Percentiles rank a stretch among this genome's conserved stretches.
phyloP scores from a whole-genome alignment of 1,284 basidiomycete genomes.

The Cerioporus squamosus region DNA sequence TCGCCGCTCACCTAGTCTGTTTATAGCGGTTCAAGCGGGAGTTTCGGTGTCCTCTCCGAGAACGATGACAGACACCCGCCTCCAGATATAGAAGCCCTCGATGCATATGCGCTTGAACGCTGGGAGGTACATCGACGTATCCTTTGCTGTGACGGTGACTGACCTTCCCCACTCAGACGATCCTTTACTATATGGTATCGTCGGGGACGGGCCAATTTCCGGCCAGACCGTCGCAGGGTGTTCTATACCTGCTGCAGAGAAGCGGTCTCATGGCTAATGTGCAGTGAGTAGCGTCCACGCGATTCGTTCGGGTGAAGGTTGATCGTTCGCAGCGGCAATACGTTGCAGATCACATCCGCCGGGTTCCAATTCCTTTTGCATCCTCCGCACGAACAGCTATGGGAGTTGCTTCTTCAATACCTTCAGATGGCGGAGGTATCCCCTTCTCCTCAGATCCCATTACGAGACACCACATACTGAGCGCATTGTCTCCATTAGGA shows the following conservation, averaged over 20 bases:
- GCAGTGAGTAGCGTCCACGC: constrained; percentile 46
- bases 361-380: constrained; percentile 98
- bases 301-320: not conserved
- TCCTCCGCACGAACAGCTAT: constrained; percentile 97
- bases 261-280: constrained; percentile 85
- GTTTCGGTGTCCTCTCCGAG: constrained; percentile 88
- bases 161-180: constrained; percentile 61
- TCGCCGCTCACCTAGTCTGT: constrained; percentile 9
- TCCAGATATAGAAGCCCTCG: constrained; percentile 69
- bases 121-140: constrained; percentile 81
- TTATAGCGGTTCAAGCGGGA: constrained; percentile 82
- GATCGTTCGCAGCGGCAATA: constrained; percentile 46
- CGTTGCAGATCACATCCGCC: constrained; percentile 87
- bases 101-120: constrained; percentile 86
- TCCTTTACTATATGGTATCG: constrained; percentile 98
- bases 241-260: constrained; percentile 81
- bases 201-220: constrained; percentile 76
- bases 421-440: constrained; percentile 79
- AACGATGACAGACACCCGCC: constrained; percentile 60
- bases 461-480: constrained; percentile 1
- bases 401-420: constrained; percentile 94
- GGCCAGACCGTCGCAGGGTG: constrained; percentile 77
- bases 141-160: constrained; percentile 6
- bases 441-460: constrained; percentile 2
- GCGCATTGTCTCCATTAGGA: constrained; percentile 51